Evolutionary conservation across 768 basidiomycete species (phyloP).

Genomic region (Termitomyces titanicus): DNA sequence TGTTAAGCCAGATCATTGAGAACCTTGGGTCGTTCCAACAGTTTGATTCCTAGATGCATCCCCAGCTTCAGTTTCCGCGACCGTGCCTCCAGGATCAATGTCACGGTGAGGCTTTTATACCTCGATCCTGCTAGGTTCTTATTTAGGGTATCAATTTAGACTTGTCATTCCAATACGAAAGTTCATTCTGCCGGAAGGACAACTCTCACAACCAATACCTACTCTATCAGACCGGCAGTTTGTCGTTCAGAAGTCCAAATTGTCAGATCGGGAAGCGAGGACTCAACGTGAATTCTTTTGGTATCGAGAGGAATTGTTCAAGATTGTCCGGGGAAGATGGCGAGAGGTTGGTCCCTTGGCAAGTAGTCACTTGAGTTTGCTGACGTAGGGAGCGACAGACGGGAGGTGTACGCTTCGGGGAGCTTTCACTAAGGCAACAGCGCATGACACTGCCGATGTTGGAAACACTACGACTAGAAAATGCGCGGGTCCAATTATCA

Average conservation of each 20-base stretch:
- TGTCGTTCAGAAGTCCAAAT: constrained; percentile 71
- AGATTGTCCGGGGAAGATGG: constrained; percentile 70
- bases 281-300: constrained; percentile 85
- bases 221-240: constrained; percentile 88
- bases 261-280: constrained; percentile 56
- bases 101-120: constrained; percentile 51
- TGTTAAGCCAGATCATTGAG: constrained; percentile 6
- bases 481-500: constrained; percentile 54
- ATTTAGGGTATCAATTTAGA: constrained; percentile 27
- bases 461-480: constrained; percentile 67
- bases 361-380: not conserved
- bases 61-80: constrained; percentile 40
- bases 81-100: constrained; percentile 87
- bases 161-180: constrained; percentile 72
- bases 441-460: constrained; percentile 78
- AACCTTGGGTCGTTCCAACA: not conserved
- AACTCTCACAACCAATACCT: constrained; percentile 70
- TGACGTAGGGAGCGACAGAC: constrained; percentile 42
- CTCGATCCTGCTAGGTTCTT: not conserved
- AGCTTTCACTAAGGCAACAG: constrained; percentile 74
- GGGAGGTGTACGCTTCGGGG: constrained; percentile 73
- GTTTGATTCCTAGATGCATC: constrained; percentile 33
- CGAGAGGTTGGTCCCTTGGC: constrained; percentile 61
- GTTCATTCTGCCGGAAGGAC: constrained; percentile 54
- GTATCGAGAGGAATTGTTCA: constrained; percentile 89